phyloP scores from a whole-genome alignment of 192 early-diverging fungal species.

The Coemansia sp. region DNA sequence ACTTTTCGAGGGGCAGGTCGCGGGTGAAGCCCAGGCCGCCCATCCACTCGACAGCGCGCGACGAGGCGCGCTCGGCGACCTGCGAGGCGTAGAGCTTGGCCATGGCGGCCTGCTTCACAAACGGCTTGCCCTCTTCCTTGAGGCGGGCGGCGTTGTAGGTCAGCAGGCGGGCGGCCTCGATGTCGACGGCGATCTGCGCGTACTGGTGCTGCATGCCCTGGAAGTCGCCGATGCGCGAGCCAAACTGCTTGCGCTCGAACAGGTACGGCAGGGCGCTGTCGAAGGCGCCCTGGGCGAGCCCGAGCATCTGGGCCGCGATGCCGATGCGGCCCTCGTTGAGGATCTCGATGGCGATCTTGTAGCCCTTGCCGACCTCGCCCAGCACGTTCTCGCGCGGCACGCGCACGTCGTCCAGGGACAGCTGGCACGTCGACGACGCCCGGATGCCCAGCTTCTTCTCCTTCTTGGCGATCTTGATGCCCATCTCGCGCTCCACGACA shows the following conservation, averaged over 20 bases:
- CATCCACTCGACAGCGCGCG: conserved; percentile 93
- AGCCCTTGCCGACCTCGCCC: conserved; percentile 93
- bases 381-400: conserved; percentile 86
- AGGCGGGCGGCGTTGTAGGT: conserved; percentile 96
- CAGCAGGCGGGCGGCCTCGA: conserved; percentile 94
- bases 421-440: conserved; percentile 90
- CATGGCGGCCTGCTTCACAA: conserved; percentile 98
- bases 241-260: conserved; percentile 96
- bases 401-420: conserved; percentile 88
- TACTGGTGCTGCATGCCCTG: conserved; percentile 83
- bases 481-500: conserved; percentile 89
- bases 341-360: conserved; percentile 97
- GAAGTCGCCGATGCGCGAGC: conserved; percentile 78
- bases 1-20: conserved; percentile 89
- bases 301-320: conserved; percentile 98
- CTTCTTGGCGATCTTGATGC: conserved; percentile 92
- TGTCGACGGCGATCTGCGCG: conserved; percentile 84
- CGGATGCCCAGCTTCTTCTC: conserved; percentile 97
- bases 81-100: conserved; percentile 95
- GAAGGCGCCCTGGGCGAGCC: conserved; percentile 90
- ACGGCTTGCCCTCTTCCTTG: conserved; percentile 87
- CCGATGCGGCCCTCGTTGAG: conserved; percentile 98
- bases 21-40: conserved; percentile 98
- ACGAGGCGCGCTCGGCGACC: conserved; percentile 86
- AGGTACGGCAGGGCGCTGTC: conserved; percentile 87